These are phyloP conservation scores for Saturnispora mendoncae DNA, from an alignment of 805 yeast species.

Conservation along the genomic window DNA sequence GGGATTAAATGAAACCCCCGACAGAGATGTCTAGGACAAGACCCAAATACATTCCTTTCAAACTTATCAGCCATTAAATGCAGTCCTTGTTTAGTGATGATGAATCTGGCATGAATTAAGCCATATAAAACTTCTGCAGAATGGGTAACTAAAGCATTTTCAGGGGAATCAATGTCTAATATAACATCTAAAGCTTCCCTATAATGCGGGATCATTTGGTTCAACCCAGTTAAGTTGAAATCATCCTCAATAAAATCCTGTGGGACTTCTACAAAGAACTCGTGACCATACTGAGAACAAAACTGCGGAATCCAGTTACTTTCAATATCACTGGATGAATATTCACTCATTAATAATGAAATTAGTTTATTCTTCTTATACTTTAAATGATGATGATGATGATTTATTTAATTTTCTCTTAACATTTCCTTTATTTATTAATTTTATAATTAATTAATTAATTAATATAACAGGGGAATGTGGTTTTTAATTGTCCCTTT, in stretches of 20 bases:
- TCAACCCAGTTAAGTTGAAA: slow-evolving; percentile 86
- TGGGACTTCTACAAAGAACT: slow-evolving; percentile 85
- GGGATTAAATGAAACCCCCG: slow-evolving; percentile 87
- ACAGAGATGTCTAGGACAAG: slow-evolving; percentile 84
- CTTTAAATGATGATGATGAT: not conserved
- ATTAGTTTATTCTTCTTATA: too few relatives aligned
- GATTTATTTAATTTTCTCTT: too few relatives aligned
- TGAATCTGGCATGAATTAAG: slow-evolving; percentile 85
- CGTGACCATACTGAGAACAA: slow-evolving; percentile 73
- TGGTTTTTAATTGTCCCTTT: too few relatives aligned
- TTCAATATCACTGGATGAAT: slow-evolving; percentile 36
- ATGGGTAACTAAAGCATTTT: slow-evolving; percentile 68
- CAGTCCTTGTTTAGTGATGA: slow-evolving; percentile 81
- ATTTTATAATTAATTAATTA: too few relatives aligned
- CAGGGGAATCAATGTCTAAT: slow-evolving; percentile 71
- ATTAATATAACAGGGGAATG: too few relatives aligned
- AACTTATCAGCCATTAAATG: slow-evolving; percentile 91
- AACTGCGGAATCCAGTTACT: slow-evolving; percentile 80
- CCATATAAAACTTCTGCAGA: slow-evolving; percentile 92
- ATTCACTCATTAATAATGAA: not conserved
- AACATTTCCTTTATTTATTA: too few relatives aligned
- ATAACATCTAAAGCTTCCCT: slow-evolving; percentile 87
- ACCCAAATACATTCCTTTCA: slow-evolving; percentile 81
- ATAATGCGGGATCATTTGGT: slow-evolving; percentile 80
- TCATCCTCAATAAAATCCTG: slow-evolving; percentile 95